phyloP scores from a whole-genome alignment of 805 yeast genomes.

The Kodamaea neixiangensis region DNA sequence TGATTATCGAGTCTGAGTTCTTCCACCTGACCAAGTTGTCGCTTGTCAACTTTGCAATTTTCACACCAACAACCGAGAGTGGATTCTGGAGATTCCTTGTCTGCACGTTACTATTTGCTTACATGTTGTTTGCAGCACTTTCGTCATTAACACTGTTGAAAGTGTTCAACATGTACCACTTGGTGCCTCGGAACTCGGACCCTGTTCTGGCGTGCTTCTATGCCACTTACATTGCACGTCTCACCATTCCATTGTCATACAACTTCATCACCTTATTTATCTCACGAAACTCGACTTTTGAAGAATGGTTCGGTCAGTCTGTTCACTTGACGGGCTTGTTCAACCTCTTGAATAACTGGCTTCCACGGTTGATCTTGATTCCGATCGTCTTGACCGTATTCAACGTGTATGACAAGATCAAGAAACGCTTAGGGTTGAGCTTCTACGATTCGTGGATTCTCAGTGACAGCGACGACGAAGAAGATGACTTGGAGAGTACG shows the following conservation, averaged over 20 bases:
- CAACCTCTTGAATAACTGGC: conserved; percentile 64
- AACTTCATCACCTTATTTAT: conserved; percentile 71
- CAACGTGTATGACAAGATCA: conserved; percentile 65
- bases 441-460: conserved; percentile 42
- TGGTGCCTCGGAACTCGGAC: conserved; percentile 70
- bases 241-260: conserved; percentile 80
- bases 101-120: conserved; percentile 49
- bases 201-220: conserved; percentile 76
- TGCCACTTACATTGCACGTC: conserved; percentile 75
- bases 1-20: conserved; percentile 71
- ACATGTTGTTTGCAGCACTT: conserved; percentile 70
- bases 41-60: conserved; percentile 53
- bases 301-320: conserved; percentile 71
- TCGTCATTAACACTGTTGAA: conserved; percentile 66
- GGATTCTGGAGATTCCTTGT: conserved; percentile 37
- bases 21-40: conserved; percentile 70
- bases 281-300: conserved; percentile 56
- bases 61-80: conserved; percentile 24
- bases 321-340: conserved; percentile 77
- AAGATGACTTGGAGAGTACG: conserved; percentile 18
- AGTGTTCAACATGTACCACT: conserved; percentile 73
- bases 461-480: conserved; percentile 31
- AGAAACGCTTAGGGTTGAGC: conserved; percentile 40
- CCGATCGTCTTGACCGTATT: conserved; percentile 67
- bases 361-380: conserved; percentile 74